Percentiles rank a stretch among this genome's conserved stretches.
Evolutionary conservation across 495 filamentous ascomycete genomes (phyloP).

Genomic region (Parachaetomium inaequale): DNA sequence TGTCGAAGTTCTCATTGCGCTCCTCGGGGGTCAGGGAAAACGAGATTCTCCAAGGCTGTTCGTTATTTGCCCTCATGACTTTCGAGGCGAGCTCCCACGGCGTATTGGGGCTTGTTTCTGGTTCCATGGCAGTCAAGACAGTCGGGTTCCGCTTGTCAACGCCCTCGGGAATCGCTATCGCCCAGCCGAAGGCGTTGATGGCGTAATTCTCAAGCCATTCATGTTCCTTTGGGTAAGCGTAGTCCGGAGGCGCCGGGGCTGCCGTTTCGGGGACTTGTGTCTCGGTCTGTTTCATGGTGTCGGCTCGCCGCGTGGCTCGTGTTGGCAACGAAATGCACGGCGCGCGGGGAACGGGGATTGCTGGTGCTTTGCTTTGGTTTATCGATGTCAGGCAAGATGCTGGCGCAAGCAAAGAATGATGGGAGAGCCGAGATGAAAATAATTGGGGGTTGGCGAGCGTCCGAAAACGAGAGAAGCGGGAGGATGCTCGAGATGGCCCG

Average conservation of each 20-base stretch:
- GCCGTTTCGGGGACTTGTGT: background rate
- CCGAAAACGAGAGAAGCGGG: too few species aligned
- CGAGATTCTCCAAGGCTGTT: background rate
- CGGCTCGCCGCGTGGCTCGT: background rate
- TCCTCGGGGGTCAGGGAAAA: background rate
- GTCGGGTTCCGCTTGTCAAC: background rate
- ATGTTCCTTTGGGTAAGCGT: background rate
- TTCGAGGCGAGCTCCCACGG: background rate
- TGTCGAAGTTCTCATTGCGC: background rate
- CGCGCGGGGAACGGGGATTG: too few species aligned
- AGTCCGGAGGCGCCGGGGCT: background rate
- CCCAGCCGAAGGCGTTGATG: background rate
- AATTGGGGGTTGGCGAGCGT: too few species aligned
- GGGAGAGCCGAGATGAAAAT: too few species aligned
- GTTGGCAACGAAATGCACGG: too few species aligned
- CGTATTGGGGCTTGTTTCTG: too few species aligned
- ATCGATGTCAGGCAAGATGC: too few species aligned
- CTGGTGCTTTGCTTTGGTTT: too few species aligned
- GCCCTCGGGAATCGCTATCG: background rate
- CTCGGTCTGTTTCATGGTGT: background rate
- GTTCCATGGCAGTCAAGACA: background rate
- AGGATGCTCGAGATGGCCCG: too few species aligned
- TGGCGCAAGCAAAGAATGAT: too few species aligned
- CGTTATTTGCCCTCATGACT: background rate
- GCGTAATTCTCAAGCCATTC: background rate